These are phyloP conservation scores for Exophiala aquamarina DNA, from an alignment of 2,329 filamentous ascomycete genomes.

Conservation along the genomic window DNA sequence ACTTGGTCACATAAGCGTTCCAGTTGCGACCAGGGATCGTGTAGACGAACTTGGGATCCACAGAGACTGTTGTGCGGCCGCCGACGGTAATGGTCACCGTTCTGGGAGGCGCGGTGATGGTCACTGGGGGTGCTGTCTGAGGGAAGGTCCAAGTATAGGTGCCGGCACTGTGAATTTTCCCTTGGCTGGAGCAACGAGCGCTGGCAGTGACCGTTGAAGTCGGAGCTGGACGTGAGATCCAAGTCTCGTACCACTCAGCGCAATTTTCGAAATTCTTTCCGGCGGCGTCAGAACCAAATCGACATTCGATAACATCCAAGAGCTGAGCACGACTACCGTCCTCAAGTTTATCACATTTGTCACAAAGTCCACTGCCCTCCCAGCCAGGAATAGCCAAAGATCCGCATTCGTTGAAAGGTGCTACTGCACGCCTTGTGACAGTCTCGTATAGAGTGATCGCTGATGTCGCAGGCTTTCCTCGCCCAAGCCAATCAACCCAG, in stretches of 20 bases:
- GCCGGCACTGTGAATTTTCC: constrained; percentile 10
- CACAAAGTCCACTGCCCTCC: constrained; percentile 17
- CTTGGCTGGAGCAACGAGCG: constrained; percentile 12
- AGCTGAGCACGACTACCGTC: constrained; percentile 14
- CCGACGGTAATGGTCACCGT: constrained; percentile 13
- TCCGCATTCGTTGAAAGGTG: constrained; percentile 17
- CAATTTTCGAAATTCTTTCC: constrained; percentile 11
- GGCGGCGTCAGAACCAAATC: constrained; percentile 8
- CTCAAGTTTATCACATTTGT: constrained; percentile 8
- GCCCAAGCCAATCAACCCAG: constrained; percentile 7
- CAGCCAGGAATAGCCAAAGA: constrained; percentile 17
- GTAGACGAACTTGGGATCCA: constrained; percentile 7
- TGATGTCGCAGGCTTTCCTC: not conserved
- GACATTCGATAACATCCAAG: constrained; percentile 19
- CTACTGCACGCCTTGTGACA: constrained; percentile 12
- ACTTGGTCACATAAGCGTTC: constrained; percentile 17
- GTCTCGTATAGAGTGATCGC: constrained; percentile 13
- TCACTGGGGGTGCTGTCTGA: constrained; percentile 12
- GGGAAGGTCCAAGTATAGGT: constrained; percentile 23
- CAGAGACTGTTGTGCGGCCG: not conserved
- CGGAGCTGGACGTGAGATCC: constrained; percentile 9
- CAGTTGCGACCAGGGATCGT: constrained; percentile 10
- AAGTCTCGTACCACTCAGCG: constrained; percentile 14
- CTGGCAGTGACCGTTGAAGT: constrained; percentile 13
- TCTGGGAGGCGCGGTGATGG: constrained; percentile 8